These are phyloP conservation scores for Boletellus ananiceps DNA, from an alignment of 768 basidiomycete genomes.

Conservation along the genomic window DNA sequence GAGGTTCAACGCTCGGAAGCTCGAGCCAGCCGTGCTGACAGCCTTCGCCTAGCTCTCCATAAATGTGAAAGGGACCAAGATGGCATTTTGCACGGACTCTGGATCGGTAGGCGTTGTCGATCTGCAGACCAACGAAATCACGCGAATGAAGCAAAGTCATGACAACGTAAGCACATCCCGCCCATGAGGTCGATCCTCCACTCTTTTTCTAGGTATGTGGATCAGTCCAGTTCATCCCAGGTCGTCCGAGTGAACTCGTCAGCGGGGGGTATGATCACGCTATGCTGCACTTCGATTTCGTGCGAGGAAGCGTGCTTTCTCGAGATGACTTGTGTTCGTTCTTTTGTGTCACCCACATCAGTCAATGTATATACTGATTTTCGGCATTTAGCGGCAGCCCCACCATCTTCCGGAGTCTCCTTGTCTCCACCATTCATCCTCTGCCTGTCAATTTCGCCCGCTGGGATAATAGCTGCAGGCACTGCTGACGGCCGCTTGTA, in stretches of 20 bases:
- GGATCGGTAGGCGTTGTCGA: conserved; percentile 67
- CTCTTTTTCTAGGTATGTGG: conserved; percentile 55
- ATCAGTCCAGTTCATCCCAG: conserved; percentile 65
- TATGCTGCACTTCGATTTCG: conserved; percentile 64
- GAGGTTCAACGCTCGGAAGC: too few species aligned
- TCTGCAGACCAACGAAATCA: conserved; percentile 43
- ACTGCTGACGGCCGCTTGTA: conserved; percentile 74
- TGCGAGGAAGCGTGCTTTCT: conserved; percentile 53
- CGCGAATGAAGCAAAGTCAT: conserved; percentile 59
- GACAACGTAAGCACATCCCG: conserved; percentile 45
- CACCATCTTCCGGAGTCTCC: conserved; percentile 43
- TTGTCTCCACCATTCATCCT: conserved; percentile 70
- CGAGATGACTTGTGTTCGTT: conserved; percentile 52
- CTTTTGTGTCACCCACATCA: not conserved
- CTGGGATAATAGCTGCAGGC: conserved; percentile 61
- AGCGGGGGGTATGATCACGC: conserved; percentile 74
- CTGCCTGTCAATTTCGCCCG: conserved; percentile 47
- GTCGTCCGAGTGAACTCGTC: conserved; percentile 64
- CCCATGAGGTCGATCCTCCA: not conserved
- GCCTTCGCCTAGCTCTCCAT: too few species aligned
- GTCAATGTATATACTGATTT: not conserved
- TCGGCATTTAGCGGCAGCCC: conserved; percentile 31
- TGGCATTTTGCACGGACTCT: conserved; percentile 61
- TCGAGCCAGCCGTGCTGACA: too few species aligned
- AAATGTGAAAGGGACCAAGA: conserved; percentile 43